Conservation (phyloP, 2,329 filamentous ascomycete genomes). For the Alternaria sp. region DNA sequence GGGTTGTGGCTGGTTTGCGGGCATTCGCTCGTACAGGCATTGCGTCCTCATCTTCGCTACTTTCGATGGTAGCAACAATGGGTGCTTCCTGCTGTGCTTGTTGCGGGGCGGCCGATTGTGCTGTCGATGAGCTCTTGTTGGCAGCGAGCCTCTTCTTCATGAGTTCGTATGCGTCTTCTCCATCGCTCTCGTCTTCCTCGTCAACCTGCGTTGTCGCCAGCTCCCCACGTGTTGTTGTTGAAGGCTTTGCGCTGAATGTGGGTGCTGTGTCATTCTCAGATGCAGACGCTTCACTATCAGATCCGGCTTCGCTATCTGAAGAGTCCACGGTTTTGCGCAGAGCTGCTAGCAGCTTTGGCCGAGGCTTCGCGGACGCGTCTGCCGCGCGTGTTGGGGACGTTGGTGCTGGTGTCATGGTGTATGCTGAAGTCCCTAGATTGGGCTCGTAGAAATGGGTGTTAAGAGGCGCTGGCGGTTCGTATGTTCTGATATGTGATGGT, state of each 20-base stretch:
- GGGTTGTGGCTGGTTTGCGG: slow-evolving; percentile 19
- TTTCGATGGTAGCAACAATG: slow-evolving; percentile 14
- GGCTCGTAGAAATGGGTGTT: not conserved
- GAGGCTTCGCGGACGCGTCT: slow-evolving; percentile 28
- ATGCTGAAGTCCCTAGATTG: not conserved
- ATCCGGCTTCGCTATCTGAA: slow-evolving; percentile 52
- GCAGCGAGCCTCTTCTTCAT: slow-evolving; percentile 55
- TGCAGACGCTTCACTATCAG: slow-evolving; percentile 39
- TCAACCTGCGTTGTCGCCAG: slow-evolving; percentile 8
- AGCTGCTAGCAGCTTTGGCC: slow-evolving; percentile 28
- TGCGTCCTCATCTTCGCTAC: slow-evolving; percentile 39
- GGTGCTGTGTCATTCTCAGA: slow-evolving; percentile 37
- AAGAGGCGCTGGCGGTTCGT: not conserved
- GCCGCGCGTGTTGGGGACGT: slow-evolving; percentile 7
- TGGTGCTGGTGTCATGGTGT: not conserved
- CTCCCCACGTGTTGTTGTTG: not conserved
- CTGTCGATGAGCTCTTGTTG: slow-evolving; percentile 21
- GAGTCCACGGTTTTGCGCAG: slow-evolving; percentile 26
- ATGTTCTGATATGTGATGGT: not conserved
- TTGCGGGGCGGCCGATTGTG: not conserved
- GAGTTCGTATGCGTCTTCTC: slow-evolving; percentile 54
- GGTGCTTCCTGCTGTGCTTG: slow-evolving; percentile 4
- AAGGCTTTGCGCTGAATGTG: slow-evolving; percentile 40
- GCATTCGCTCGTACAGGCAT: slow-evolving; percentile 31
- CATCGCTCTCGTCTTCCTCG: slow-evolving; percentile 39